Percentiles rank a stretch among this genome's conserved stretches.
Conservation (phyloP, 2,329 filamentous ascomycete species). For the Fusarium staphyleae region DNA sequence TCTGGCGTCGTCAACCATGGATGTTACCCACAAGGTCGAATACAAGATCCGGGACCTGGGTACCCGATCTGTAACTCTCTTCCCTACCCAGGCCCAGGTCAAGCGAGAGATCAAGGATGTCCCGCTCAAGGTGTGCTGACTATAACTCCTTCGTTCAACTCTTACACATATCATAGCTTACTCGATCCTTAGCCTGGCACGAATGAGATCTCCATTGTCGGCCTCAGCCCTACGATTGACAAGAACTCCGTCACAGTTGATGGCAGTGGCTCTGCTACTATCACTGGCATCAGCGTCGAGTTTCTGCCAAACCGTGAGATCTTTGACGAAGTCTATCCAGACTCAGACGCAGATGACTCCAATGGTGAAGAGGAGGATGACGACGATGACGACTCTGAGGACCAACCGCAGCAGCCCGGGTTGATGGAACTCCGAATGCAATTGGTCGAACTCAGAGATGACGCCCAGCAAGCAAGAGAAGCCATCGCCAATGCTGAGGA, state of each 20-base stretch:
- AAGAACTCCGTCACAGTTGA: constrained; percentile 68
- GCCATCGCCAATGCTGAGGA: constrained; percentile 37
- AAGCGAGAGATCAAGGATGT: constrained; percentile 66
- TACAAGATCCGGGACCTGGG: constrained; percentile 64
- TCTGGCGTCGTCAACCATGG: constrained; percentile 43
- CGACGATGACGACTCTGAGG: constrained; percentile 38
- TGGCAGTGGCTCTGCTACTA: constrained; percentile 61
- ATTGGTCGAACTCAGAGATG: constrained; percentile 42
- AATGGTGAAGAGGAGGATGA: constrained; percentile 41
- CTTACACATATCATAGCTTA: not conserved
- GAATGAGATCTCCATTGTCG: constrained; percentile 65
- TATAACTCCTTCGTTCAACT: not conserved
- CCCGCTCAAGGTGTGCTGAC: constrained; percentile 36
- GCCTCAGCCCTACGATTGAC: constrained; percentile 62
- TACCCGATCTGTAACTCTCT: constrained; percentile 69
- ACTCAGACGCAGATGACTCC: constrained; percentile 49
- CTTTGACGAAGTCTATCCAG: constrained; percentile 62
- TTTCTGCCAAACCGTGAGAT: constrained; percentile 61
- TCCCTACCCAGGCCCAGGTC: constrained; percentile 66
- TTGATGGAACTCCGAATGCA: constrained; percentile 41
- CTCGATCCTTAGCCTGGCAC: constrained; percentile 53
- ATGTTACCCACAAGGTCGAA: constrained; percentile 52
- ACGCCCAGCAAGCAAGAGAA: constrained; percentile 33
- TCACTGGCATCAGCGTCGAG: constrained; percentile 68
- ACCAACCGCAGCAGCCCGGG: constrained; percentile 30